Base-by-base conservation (phyloP, 2,329 filamentous ascomycete genomes). In the Hypoxylon sp. region DNA sequence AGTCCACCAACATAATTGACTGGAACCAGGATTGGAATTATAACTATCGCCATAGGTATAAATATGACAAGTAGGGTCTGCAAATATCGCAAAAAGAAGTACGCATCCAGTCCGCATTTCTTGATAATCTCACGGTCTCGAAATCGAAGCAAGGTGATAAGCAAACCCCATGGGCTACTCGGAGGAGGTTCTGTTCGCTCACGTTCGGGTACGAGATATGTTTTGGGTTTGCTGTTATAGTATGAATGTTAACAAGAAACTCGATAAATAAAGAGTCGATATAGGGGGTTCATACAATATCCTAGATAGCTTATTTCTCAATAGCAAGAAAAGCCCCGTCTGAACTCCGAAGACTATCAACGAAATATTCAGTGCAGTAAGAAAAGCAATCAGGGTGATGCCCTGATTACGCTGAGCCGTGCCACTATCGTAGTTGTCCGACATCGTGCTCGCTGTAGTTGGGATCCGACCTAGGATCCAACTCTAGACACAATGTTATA, bases 21-120 rank as follows among this genome's bases (percentile, higher is more conserved):
- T 0, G 96, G 94, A 2, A 98, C 82, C 46, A 99, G 83, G 23
- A 98, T 91, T 0, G 96, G 96, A 59, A 98, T 84, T 28, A 97
- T 90, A 55, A 98, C 76, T 25, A 88, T 72, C 11, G 92, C 89
- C 62, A 97, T 89, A 1, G 96, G 94, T 41, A 97, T 82, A 78
- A 99, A 98, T 68, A 99, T 97, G 77, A 97, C 90, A 46, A 98
- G 86, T 4, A 98, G 88, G 75, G 93, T 91, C 67, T 91, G 89
- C 25, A 94, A 83, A 79, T 93, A 94, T 70, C 92, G 77, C 19
- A 79, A 73, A 58, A 99, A 99, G 83, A 98, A 97, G 81, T 97
- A 99, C 75, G 95, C 94, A 78, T 99, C 96, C 9, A 99, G 87
- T 17, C 96, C 96, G 73, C 95, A 98, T 80, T 98, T 97, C 58